Evolutionary conservation across 176 grass and related monocot species (phyloP).

Genomic region (Ensete ventricosum): DNA sequence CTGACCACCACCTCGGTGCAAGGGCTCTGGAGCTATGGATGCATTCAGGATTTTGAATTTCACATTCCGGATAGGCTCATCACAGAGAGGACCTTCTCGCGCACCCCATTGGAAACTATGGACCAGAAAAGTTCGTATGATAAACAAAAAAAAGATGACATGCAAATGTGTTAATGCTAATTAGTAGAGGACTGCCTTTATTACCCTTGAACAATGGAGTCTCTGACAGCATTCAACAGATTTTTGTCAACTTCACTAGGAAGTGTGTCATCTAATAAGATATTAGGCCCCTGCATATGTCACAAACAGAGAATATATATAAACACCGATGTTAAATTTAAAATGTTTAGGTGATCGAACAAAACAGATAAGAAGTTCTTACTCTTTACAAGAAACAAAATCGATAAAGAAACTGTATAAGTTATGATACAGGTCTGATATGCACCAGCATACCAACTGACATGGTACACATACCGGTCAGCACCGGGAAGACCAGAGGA

Average conservation of each 20-base stretch:
- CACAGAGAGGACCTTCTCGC: conserved; percentile 92
- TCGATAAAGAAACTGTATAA: no score
- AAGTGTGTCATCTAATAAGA: conserved; percentile 87
- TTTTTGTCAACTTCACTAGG: conserved; percentile 93
- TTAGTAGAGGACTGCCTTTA: conserved; percentile 18
- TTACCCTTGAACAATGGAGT: conserved; percentile 98
- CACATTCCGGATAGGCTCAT: conserved; percentile 94
- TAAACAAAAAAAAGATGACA: conserved; percentile 14
- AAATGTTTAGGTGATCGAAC: no score
- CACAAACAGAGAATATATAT: not conserved
- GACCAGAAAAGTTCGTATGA: conserved; percentile 19
- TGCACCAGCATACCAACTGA: no score
- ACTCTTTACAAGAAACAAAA: no score
- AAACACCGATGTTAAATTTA: no score
- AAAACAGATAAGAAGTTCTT: no score
- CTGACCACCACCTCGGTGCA: conserved; percentile 93
- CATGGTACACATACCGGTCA: no score
- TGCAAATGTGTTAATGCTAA: conserved; percentile 1
- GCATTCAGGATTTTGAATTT: conserved; percentile 98
- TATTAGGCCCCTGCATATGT: conserved; percentile 67
- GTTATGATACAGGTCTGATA: no score
- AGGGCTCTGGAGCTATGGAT: conserved; percentile 73
- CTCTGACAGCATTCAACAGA: conserved; percentile 77
- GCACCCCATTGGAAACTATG: conserved; percentile 97
- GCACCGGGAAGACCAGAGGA: no score